phyloP scores from a whole-genome alignment of 2,329 filamentous ascomycete species.

The Ceratocystis huliohia region DNA sequence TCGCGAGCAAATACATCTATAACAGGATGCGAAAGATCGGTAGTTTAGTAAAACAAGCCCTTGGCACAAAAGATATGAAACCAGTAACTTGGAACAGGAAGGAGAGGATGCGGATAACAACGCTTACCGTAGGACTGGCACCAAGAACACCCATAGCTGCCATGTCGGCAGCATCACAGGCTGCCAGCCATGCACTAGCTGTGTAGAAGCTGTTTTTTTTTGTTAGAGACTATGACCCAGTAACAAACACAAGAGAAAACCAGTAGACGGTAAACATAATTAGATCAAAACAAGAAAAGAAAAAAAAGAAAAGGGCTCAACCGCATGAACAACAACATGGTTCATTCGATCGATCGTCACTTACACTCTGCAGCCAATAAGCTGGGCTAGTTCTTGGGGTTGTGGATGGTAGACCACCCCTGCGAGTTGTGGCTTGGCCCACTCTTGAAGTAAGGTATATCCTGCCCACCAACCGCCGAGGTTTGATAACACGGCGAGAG shows the following conservation, averaged over 20 bases:
- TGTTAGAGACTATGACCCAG: not conserved
- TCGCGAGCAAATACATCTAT: constrained; percentile 58
- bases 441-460: constrained; percentile 48
- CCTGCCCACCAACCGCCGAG: constrained; percentile 51
- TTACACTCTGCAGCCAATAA: constrained; percentile 8
- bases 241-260: not conserved
- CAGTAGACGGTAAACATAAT: too few relatives aligned
- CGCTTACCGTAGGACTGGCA: constrained; percentile 55
- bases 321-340: not conserved
- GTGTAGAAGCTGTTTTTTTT: constrained; percentile 30
- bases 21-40: not conserved
- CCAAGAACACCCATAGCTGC: constrained; percentile 55
- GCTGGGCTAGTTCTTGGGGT: constrained; percentile 28
- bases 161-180: constrained; percentile 62
- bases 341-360: not conserved
- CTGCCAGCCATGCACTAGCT: constrained; percentile 57
- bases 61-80: not conserved
- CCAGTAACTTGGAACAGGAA: too few relatives aligned
- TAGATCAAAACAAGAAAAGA: too few relatives aligned
- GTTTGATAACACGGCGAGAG: constrained; percentile 40
- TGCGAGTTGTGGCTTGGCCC: constrained; percentile 53
- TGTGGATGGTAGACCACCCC: constrained; percentile 52
- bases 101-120: not conserved
- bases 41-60: not conserved
- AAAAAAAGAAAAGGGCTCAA: too few relatives aligned